Conservation (phyloP, 140 eudicot species). For the Cichorium intybus region DNA sequence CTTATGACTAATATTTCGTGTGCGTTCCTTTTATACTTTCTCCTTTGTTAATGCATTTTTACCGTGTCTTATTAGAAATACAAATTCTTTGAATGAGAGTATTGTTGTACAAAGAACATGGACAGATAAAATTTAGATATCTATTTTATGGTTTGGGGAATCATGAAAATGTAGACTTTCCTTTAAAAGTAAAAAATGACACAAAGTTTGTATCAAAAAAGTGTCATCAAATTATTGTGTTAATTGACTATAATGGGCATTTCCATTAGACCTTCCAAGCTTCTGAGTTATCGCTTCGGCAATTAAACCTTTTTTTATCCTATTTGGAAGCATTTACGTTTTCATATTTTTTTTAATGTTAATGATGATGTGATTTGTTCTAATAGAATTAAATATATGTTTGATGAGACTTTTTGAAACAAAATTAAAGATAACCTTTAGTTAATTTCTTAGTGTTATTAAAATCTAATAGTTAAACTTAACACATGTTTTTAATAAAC, state of each 20-base stretch:
- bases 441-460: too few relatives aligned
- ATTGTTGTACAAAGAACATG: conserved; percentile 1
- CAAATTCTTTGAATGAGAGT: not conserved
- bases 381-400: not conserved
- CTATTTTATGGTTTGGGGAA: not conserved
- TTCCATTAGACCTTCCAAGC: not conserved
- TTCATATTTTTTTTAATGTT: not conserved
- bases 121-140: not conserved
- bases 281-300: not conserved
- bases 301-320: not conserved
- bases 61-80: not conserved
- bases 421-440: not conserved
- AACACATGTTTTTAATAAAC: not conserved
- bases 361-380: not conserved
- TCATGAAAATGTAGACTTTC: not conserved
- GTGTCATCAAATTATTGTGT: not conserved
- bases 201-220: not conserved
- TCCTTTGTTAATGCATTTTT: not conserved
- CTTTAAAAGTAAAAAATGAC: conserved; percentile 8
- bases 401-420: not conserved
- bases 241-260: not conserved
- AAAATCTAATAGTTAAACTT: not conserved
- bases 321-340: not conserved
- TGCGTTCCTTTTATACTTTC: not conserved
- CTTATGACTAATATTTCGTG: too few relatives aligned